Evolutionary conservation across 192 early-diverging fungal species (phyloP).

Genomic region (Dissophora globulifera): DNA sequence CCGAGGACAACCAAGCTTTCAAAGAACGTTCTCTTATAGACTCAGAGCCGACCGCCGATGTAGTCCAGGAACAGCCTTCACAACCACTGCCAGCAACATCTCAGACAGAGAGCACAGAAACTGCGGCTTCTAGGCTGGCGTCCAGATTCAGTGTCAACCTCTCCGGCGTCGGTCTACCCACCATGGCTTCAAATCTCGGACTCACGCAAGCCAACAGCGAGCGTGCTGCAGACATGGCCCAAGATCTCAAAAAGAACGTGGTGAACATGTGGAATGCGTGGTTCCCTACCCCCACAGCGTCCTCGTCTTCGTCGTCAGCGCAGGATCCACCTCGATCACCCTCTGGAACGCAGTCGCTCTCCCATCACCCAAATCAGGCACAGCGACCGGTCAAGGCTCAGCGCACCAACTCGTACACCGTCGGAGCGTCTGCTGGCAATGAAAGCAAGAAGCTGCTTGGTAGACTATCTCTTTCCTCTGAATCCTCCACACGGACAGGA

Average conservation of each 20-base stretch:
- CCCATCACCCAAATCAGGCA: slow-evolving; percentile 14
- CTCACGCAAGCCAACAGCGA: slow-evolving; percentile 50
- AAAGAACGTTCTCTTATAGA: not conserved
- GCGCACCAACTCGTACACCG: slow-evolving; percentile 37
- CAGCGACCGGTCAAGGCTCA: slow-evolving; percentile 18
- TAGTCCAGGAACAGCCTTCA: not conserved
- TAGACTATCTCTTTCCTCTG: slow-evolving; percentile 2
- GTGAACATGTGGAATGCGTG: slow-evolving; percentile 53
- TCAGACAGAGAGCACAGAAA: not conserved
- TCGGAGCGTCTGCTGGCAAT: slow-evolving; percentile 12
- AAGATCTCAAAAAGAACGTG: slow-evolving; percentile 47
- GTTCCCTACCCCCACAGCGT: slow-evolving; percentile 25
- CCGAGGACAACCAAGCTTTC: not conserved
- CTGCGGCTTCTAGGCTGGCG: slow-evolving; percentile 8
- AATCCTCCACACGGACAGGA: not conserved
- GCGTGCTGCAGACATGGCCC: slow-evolving; percentile 51
- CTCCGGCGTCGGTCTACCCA: slow-evolving; percentile 33
- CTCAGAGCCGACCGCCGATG: not conserved
- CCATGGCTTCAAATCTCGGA: slow-evolving; percentile 45
- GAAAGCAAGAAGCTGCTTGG: slow-evolving; percentile 6
- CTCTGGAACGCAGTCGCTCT: slow-evolving; percentile 44
- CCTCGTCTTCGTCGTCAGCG: slow-evolving; percentile 15
- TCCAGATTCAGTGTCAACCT: slow-evolving; percentile 45
- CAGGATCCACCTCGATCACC: slow-evolving; percentile 3
- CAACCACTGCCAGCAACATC: not conserved